Base-by-base conservation (phyloP, 139 green algal genomes). In the Edaphochlamys debaryana region DNA sequence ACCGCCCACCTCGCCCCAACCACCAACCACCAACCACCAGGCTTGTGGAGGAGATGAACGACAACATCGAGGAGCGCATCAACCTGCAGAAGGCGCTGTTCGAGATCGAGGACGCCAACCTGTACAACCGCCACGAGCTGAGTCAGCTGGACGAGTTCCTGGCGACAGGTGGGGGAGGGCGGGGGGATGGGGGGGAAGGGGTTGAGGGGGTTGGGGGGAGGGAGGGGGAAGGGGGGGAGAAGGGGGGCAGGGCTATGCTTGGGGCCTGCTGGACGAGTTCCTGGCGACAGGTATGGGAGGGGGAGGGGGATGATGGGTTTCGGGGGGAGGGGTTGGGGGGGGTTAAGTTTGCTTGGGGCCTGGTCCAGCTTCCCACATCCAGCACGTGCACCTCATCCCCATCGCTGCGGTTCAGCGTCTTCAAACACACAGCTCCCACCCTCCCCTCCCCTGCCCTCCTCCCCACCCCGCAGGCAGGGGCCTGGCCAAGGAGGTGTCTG, bases 1-100 rank as follows among this genome's bases (percentile, higher is more conserved):
- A n/a, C n/a, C n/a, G n/a, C n/a, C n/a, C n/a, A n/a, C n/a, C n/a
- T n/a, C n/a, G n/a, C n/a, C n/a, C n/a, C n/a, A n/a, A n/a, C n/a
- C n/a, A n/a, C n/a, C n/a, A n/a, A n/a, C n/a, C n/a, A n/a, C n/a
- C n/a, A n/a, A 4, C 42, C 34, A 22, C 25, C 42, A 83, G 77
- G 77, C 45, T 74, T 4, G 64, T 86, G 42, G 83, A 90, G 80
- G 89, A 94, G 40, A 93, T 95, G 85, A 93, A 94, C 69, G 93
- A 94, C 54, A 96, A 96, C 81, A 92, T 95, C 42, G 92, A 96
- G 77, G 94, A 96, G 90, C 89, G 93, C 64, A 94, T 97, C 82
- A 97, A 97, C 85, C 78, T 95, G 69, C 90, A 93, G 79, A 93
- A 96, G 73, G 92, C 88, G 27, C 80, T 97, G 72, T 95, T 94